These are phyloP conservation scores for Backusella australiensis DNA, from an alignment of 192 early-diverging fungal genomes.

Conservation along the genomic window DNA sequence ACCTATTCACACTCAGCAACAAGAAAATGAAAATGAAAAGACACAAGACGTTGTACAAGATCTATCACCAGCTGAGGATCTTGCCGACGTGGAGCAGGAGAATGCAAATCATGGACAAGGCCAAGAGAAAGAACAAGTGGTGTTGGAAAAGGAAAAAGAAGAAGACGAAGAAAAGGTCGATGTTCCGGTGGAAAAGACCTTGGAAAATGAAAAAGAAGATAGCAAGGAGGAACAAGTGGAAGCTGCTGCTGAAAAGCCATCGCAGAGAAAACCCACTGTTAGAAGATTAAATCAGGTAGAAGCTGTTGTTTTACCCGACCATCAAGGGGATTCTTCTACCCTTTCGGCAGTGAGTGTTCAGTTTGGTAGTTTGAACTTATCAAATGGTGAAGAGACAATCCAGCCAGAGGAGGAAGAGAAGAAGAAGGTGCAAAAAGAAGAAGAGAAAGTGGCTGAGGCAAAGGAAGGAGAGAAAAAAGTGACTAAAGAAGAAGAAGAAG, in stretches of 20 bases:
- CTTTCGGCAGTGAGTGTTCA: slow-evolving; percentile 25
- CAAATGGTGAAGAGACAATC: slow-evolving; percentile 5
- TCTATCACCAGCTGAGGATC: background rate
- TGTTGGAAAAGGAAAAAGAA: background rate
- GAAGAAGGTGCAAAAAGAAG: background rate
- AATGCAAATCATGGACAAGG: background rate
- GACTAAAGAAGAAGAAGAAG: background rate
- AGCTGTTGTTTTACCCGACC: slow-evolving; percentile 25
- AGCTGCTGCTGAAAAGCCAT: background rate
- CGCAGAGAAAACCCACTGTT: slow-evolving; percentile 1
- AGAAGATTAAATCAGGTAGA: slow-evolving; percentile 29
- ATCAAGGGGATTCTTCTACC: background rate
- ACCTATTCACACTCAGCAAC: background rate
- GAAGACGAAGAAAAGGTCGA: background rate
- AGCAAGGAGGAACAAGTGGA: background rate
- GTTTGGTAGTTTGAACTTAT: slow-evolving; percentile 30
- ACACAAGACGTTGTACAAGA: background rate
- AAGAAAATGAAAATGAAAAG: background rate
- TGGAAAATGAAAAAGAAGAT: background rate
- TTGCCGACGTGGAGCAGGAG: background rate
- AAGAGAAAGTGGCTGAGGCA: background rate
- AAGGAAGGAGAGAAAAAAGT: background rate
- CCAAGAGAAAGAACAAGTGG: background rate
- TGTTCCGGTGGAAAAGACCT: background rate
- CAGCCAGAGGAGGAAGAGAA: background rate